phyloP scores from a whole-genome alignment of 768 basidiomycete species.

The Rhizopogon vinicolor region DNA sequence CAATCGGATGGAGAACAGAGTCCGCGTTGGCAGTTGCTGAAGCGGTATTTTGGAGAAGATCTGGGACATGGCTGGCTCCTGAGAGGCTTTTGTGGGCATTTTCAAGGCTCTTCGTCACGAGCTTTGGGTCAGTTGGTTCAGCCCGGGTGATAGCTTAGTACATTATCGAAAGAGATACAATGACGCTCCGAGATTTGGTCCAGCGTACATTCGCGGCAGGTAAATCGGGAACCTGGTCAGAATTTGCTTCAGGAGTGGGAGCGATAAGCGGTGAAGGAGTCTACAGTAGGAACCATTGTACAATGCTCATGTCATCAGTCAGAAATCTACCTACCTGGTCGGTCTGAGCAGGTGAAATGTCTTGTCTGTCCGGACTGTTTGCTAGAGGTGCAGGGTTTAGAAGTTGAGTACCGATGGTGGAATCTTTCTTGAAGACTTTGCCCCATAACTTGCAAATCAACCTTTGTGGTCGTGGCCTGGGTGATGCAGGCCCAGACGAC shows the following conservation, averaged over 20 bases:
- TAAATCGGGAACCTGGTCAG: background rate
- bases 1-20: too few species aligned
- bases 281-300: background rate
- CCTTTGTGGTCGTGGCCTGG: background rate
- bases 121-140: background rate
- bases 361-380: background rate
- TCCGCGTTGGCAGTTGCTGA: too few species aligned
- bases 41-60: too few species aligned
- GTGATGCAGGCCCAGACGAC: background rate
- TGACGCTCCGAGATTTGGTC: background rate
- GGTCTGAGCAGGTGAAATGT: background rate
- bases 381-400: background rate
- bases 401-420: background rate
- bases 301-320: too few species aligned
- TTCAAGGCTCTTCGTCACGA: background rate
- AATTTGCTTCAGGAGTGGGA: background rate
- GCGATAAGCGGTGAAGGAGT: background rate
- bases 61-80: too few species aligned
- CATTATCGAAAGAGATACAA: background rate
- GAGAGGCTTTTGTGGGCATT: too few species aligned
- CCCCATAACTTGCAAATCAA: background rate
- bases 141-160: background rate
- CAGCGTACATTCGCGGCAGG: background rate
- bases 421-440: background rate
- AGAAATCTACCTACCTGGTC: too few species aligned